Evolutionary conservation across 768 basidiomycete genomes (phyloP), one percentile per base, ranked within the genome.

Genomic region (Trametes cubensis): DNA sequence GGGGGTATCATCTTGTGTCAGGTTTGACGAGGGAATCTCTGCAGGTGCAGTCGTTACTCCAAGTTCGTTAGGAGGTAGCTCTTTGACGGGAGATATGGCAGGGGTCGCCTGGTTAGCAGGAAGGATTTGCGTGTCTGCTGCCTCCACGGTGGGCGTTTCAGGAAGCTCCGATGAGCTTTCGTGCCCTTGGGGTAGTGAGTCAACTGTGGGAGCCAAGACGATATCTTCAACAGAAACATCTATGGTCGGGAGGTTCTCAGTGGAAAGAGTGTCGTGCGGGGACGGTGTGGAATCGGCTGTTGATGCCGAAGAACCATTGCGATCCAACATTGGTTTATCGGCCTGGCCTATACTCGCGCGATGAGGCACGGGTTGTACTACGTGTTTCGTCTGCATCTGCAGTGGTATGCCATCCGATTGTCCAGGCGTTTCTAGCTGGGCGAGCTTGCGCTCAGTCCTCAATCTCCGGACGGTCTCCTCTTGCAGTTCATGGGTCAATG

Each of bases 401-500:
- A 66, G 55, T 4, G 47, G 61, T 6, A 65, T 20, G 14, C 26
- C 48, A 5, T 54, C 51, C 1, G 38, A 10, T 30, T 58, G 56
- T 2, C 52, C 62, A 3, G 11, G 20, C 0, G 47, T 55, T 18
- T 60, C 47, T 39, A 57, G 14, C 41, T 49, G 38, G 17, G 62
- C 49, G 60, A 80, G 54, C 28, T 70, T 41, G 56, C 72, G 72
- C 64, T 82, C 81, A 49, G 83, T 58, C 25, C 74, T 70, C 49
- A 89, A 44, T 40, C 87, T 75, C 65, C 78, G 79, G 58, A 77
- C 77, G 18, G 79, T 78, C 70, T 91, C 88, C 7, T 69, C 66
- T 62, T 85, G 78, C 45, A 92, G 70, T 69, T 92, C 89, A 46
- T 76, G 74, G 41, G 79, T 74, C n/a, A 92, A 73, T 2, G 78